Percentiles rank a stretch among this genome's conserved stretches.
Conservation (phyloP, 2,329 filamentous ascomycete genomes). For the Aureobasidium pullulans region DNA sequence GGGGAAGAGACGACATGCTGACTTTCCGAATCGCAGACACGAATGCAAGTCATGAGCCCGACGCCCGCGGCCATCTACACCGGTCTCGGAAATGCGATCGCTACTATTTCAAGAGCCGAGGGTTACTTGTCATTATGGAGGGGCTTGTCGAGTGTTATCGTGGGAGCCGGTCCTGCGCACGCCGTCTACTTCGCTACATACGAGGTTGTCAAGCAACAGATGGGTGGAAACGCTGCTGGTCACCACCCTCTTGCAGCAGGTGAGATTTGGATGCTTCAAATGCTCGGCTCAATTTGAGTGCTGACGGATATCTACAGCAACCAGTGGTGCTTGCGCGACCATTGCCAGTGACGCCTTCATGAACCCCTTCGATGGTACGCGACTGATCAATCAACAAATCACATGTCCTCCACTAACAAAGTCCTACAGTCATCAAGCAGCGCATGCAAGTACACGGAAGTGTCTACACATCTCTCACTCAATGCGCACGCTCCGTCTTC, state of each 20-base stretch:
- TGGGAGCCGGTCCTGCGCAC: constrained; percentile 92
- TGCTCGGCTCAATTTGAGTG: not conserved
- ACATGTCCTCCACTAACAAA: not conserved
- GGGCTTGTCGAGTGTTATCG: constrained; percentile 90
- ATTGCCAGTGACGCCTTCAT: constrained; percentile 97
- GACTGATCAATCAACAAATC: not conserved
- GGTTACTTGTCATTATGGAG: constrained; percentile 90
- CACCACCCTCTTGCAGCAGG: constrained; percentile 92
- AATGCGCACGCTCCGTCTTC: constrained; percentile 87
- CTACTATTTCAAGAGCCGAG: constrained; percentile 84
- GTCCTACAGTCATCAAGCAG: constrained; percentile 84
- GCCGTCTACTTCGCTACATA: constrained; percentile 98
- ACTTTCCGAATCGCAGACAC: constrained; percentile 55
- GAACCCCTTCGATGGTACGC: constrained; percentile 95
- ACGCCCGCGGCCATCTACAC: constrained; percentile 74
- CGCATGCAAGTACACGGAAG: constrained; percentile 98
- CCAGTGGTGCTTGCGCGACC: constrained; percentile 88
- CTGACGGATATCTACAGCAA: constrained; percentile 48
- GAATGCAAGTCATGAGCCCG: constrained; percentile 94
- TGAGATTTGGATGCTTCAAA: constrained; percentile 35
- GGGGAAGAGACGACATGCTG: not conserved
- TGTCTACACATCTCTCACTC: constrained; percentile 75
- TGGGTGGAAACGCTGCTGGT: constrained; percentile 83
- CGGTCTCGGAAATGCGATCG: constrained; percentile 84
- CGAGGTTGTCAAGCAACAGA: constrained; percentile 90